phyloP scores from a whole-genome alignment of 192 early-diverging fungal species.

The Gonapodya sp. region DNA sequence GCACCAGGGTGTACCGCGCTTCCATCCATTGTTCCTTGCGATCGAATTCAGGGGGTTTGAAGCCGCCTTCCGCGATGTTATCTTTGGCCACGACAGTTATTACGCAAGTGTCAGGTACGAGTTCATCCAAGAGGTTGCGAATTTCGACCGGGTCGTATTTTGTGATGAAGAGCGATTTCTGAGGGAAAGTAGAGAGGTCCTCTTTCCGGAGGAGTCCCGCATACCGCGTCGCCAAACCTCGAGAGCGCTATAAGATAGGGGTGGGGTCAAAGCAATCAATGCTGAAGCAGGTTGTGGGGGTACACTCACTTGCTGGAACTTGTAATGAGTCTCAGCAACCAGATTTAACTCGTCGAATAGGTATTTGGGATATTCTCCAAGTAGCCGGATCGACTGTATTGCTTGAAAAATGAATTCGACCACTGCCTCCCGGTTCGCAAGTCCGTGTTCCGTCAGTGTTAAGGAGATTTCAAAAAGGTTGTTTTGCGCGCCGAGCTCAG shows the following conservation, averaged over 20 bases:
- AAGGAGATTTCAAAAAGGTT: constrained; percentile 24
- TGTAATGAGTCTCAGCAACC: constrained; percentile 21
- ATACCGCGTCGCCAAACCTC: constrained; percentile 16
- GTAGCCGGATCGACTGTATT: constrained; percentile 5
- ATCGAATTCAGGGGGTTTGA: constrained; percentile 12
- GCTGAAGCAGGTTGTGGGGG: background rate
- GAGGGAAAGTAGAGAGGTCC: constrained; percentile 25
- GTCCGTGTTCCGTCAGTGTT: constrained; percentile 24
- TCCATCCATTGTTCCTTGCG: constrained; percentile 32
- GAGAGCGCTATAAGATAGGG: constrained; percentile 15
- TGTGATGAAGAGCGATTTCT: constrained; percentile 17
- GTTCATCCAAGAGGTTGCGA: constrained; percentile 10
- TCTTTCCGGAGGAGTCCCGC: constrained; percentile 23
- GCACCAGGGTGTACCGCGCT: constrained; percentile 20
- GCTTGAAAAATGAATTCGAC: constrained; percentile 16
- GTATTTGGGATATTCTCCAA: constrained; percentile 11
- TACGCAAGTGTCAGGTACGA: constrained; percentile 17
- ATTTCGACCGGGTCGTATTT: constrained; percentile 16
- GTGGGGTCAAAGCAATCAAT: too few species aligned
- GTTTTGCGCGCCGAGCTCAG: constrained; percentile 22
- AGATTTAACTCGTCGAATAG: constrained; percentile 25
- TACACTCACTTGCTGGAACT: constrained; percentile 22
- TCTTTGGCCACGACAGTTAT: constrained; percentile 19
- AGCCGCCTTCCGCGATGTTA: background rate
- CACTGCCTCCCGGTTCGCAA: constrained; percentile 18